These are phyloP conservation scores for Teratosphaeria gauchensis DNA, from an alignment of 2,329 filamentous ascomycete genomes.

Conservation along the genomic window DNA sequence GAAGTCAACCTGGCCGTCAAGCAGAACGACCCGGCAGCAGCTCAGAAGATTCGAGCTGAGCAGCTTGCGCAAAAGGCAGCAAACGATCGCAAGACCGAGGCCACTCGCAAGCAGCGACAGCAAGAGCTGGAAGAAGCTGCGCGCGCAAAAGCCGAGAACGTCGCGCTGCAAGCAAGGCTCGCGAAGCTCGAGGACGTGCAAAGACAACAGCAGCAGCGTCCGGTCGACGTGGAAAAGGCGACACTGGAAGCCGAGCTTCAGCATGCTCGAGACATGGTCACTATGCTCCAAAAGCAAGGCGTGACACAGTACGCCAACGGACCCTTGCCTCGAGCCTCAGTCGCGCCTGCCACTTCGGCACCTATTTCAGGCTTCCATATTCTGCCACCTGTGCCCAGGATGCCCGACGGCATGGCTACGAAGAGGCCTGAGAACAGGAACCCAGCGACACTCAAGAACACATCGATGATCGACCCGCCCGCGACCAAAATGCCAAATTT, in stretches of 20 bases:
- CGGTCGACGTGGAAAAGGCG: conserved; percentile 1
- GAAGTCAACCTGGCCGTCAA: conserved; percentile 2
- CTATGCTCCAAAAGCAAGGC: not conserved
- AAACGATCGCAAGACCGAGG: conserved; percentile 5
- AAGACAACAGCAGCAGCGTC: not conserved
- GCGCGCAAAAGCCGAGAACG: conserved; percentile 1
- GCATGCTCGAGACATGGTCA: not conserved
- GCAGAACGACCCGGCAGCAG: not conserved
- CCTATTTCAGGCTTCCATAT: not conserved
- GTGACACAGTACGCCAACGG: not conserved
- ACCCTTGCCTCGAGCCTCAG: not conserved
- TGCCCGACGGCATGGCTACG: not conserved
- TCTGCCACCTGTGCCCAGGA: not conserved
- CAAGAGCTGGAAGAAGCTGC: conserved; percentile 1
- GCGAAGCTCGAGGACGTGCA: not conserved
- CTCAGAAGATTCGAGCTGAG: conserved; percentile 1
- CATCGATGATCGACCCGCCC: not conserved
- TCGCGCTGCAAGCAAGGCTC: not conserved
- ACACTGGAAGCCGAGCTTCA: conserved; percentile 1
- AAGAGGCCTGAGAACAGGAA: not conserved
- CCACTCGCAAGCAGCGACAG: conserved; percentile 1
- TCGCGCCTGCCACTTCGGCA: not conserved
- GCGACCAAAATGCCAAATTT: not conserved
- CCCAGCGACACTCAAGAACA: not conserved
- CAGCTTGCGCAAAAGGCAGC: not conserved